Evolutionary conservation across 75 land plant species (phyloP).

Genomic region (Sequoiadendron giganteum): DNA sequence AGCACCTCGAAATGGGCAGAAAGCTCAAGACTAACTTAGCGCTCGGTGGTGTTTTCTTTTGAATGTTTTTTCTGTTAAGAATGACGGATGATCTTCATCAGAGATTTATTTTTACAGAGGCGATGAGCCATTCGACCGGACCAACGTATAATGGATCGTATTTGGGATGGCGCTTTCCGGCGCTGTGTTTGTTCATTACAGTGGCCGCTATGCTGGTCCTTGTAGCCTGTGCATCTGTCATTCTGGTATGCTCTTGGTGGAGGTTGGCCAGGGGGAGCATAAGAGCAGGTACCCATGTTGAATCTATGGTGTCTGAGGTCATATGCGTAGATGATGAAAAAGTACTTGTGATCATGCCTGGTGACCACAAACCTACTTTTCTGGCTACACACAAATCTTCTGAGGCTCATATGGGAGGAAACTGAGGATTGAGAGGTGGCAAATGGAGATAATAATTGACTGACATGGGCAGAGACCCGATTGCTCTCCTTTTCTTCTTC

Average conservation of each 20-base stretch:
- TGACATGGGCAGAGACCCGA: too few relatives aligned
- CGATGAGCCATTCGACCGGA: too few relatives aligned
- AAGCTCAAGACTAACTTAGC: too few relatives aligned
- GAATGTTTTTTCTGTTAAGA: too few relatives aligned
- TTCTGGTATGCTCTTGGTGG: background rate
- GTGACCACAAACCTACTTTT: background rate
- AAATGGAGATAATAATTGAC: background rate
- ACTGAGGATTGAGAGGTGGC: background rate
- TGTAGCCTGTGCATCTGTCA: background rate
- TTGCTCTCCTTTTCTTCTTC: too few relatives aligned
- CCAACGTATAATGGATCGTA: background rate
- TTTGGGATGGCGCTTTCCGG: background rate
- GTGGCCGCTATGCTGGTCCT: background rate
- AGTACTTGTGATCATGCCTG: background rate
- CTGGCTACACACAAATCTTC: background rate
- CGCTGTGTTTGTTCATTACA: background rate
- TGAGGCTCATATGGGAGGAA: background rate
- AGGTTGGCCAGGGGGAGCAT: background rate
- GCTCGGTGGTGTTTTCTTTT: too few relatives aligned
- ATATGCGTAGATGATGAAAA: background rate
- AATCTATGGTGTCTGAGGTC: background rate
- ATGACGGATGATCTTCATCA: too few relatives aligned
- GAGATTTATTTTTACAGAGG: too few relatives aligned
- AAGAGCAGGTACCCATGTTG: background rate
- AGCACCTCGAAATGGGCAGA: too few relatives aligned